Evolutionary conservation across 371 early-diverging fungal species (phyloP).

Genomic region (Pancytospora epiphaga): DNA sequence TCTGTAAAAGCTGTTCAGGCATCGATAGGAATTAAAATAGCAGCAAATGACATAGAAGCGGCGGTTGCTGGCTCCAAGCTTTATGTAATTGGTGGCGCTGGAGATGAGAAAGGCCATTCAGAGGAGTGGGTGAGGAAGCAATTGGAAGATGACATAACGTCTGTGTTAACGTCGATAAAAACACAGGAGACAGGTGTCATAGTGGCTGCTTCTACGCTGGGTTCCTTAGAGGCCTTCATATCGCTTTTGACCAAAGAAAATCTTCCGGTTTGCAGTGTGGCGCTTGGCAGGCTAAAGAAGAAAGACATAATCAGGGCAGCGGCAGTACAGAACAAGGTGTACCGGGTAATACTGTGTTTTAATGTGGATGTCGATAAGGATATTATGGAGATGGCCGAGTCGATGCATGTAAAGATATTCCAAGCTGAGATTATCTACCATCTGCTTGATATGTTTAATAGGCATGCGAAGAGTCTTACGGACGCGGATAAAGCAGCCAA

Average conservation of each 20-base stretch:
- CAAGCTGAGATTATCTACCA: conserved; percentile 97
- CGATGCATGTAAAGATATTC: conserved; percentile 80
- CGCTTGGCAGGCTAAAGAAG: conserved; percentile 92
- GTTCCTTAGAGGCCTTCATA: conserved; percentile 93
- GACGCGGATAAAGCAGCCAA: conserved; percentile 76
- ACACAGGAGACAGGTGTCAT: conserved; percentile 70
- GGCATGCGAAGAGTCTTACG: conserved; percentile 66
- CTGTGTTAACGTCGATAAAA: conserved; percentile 39
- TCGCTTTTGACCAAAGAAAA: conserved; percentile 79
- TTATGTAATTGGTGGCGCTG: conserved; percentile 67
- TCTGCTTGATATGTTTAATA: conserved; percentile 85
- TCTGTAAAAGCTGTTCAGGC: conserved; percentile 93
- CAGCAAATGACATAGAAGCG: conserved; percentile 85
- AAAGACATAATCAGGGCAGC: conserved; percentile 85
- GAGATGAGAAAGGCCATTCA: conserved; percentile 51
- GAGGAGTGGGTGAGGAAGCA: conserved; percentile 88
- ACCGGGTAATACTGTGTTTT: conserved; percentile 87
- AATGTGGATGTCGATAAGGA: conserved; percentile 94
- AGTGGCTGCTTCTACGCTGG: conserved; percentile 94
- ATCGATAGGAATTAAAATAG: conserved; percentile 88
- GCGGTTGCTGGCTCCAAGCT: conserved; percentile 94
- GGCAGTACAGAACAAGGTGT: conserved; percentile 75
- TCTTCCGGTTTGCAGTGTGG: conserved; percentile 89
- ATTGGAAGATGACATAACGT: conserved; percentile 66
- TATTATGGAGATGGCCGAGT: conserved; percentile 78